Base-by-base conservation (phyloP, 805 yeast species). In the Myxozyma neotropica region DNA sequence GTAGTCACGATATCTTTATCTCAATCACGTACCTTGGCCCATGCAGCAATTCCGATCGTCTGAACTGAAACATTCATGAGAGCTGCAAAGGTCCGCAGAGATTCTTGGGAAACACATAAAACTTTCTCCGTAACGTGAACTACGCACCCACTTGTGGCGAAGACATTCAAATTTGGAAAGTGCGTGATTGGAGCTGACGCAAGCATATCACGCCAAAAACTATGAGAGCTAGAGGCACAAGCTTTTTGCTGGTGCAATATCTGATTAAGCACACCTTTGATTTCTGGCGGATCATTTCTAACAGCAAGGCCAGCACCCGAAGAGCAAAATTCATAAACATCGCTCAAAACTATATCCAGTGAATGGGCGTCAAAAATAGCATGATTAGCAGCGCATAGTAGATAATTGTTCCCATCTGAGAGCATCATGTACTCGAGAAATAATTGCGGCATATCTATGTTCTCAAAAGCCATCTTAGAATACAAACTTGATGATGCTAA, bases 281-380 rank as follows among this genome's bases (percentile, higher is more conserved):
- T 52, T 3, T 17, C 33, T 4, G 57, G 19, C 4, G 35, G 21
- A 19, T 8, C 6, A 7, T 4, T 5, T 15, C 15, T 31, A 12
- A 8, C 3, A 4, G 17, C 35, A 5, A 17, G 23, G 3, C n/a
- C 24, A 17, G 19, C 6, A 13, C 26, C 5, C 24, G 7, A 24
- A 12, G 38, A 17, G 33, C 53, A 48, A 24, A 21, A 24, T 15
- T 12, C 15, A 17, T 23, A 21, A 1, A 65, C 50, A 10, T 58
- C 55, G 3, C 36, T 31, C 26, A 61, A 35, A 7, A 64, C 44
- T 4, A 33, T 12, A 10, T 29, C 36, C 13, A 65, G 45, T 2
- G 53, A 8, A 27, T 33, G 23, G 7, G 62, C 69, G 47, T 67
- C 69, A 51, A 61, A 66, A 3, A 66, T 45, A 15, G 69, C 69